Percentiles rank a stretch among this genome's conserved stretches.
Conservation (phyloP, 1,284 basidiomycete species). For the Takashimella tepidaria region DNA sequence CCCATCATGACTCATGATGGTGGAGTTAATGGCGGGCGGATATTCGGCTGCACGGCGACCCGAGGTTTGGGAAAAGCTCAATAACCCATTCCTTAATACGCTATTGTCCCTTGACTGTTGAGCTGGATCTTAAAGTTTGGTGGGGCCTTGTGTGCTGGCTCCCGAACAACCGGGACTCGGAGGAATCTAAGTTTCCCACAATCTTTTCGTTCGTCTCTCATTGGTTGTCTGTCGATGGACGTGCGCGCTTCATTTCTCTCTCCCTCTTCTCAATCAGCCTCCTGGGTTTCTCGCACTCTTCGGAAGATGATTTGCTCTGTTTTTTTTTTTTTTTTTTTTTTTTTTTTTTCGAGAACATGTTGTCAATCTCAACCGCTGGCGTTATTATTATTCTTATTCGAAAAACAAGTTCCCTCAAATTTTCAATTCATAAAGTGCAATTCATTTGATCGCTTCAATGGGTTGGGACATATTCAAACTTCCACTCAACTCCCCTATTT, state of each 20-base stretch:
- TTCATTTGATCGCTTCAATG: no score
- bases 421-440: no score
- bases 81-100: neutral
- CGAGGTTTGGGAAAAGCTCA: neutral
- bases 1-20: neutral
- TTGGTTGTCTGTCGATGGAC: no score
- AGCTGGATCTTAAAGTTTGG: neutral
- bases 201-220: no score
- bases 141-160: neutral
- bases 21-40: neutral
- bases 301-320: no score
- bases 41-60: neutral
- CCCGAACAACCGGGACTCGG: neutral
- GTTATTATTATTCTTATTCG: no score
- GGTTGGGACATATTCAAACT: no score
- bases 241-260: neutral
- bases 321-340: neutral
- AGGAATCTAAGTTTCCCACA: neutral
- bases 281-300: no score
- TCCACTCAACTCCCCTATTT: no score
- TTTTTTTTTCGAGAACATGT: neutral
- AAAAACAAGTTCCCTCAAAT: no score
- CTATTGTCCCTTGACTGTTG: neutral
- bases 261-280: no score
- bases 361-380: neutral